A percentile compares a stretch with the other conserved stretches of the same genome.
phyloP scores from a whole-genome alignment of 2,329 filamentous ascomycete genomes.

The Leptographium lundbergii region DNA sequence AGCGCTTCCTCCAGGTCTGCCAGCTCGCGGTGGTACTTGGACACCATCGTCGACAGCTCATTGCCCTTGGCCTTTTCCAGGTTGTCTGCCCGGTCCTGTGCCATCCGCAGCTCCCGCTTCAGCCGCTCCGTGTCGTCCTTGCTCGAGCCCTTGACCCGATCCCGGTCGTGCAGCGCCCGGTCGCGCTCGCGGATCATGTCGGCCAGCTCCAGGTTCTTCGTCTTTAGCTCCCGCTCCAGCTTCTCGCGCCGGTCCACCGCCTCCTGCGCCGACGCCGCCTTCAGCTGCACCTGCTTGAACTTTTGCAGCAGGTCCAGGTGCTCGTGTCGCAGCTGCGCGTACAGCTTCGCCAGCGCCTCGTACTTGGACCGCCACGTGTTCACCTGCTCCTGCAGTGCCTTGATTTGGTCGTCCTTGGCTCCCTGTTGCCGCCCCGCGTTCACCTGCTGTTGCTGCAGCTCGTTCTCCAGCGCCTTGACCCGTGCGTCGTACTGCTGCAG shows the following conservation, averaged over 20 bases:
- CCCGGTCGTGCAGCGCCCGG: constrained; percentile 83
- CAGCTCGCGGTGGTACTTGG: constrained; percentile 96
- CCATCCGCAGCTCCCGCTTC: constrained; percentile 84
- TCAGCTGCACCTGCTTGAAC: constrained; percentile 91
- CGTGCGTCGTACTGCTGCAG: constrained; percentile 91
- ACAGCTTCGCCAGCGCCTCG: constrained; percentile 89
- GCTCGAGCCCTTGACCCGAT: constrained; percentile 71
- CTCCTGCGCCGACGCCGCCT: constrained; percentile 93
- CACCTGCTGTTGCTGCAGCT: constrained; percentile 67
- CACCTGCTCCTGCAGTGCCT: constrained; percentile 86
- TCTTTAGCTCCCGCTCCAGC: constrained; percentile 94
- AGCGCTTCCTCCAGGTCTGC: constrained; percentile 90
- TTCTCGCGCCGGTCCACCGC: constrained; percentile 91
- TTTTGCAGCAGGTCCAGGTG: constrained; percentile 91
- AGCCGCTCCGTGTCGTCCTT: constrained; percentile 92
- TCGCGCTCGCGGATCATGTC: constrained; percentile 98
- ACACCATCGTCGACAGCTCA: constrained; percentile 85
- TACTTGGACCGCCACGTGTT: constrained; percentile 98
- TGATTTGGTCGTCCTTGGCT: constrained; percentile 91
- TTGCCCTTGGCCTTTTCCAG: constrained; percentile 86
- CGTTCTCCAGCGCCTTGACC: constrained; percentile 83
- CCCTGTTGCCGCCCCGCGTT: constrained; percentile 75
- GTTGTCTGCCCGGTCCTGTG: constrained; percentile 82
- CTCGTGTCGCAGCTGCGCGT: constrained; percentile 89
- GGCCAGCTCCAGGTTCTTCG: constrained; percentile 95